Evolutionary conservation across 805 yeast genomes (phyloP), one percentile per base, ranked within the genome.

Genomic region (Ogataea zsoltii): DNA sequence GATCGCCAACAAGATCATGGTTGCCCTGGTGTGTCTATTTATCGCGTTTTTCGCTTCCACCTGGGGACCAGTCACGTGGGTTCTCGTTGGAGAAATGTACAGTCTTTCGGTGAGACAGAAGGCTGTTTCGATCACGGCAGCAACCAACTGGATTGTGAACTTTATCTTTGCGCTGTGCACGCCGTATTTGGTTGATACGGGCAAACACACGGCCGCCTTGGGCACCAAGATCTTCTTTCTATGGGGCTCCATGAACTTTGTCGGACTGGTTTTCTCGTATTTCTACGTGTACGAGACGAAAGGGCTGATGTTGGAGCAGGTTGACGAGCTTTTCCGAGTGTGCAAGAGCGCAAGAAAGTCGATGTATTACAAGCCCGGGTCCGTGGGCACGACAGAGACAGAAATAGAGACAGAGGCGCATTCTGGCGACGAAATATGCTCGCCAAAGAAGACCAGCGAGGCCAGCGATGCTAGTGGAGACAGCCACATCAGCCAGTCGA

Each of bases 21-120:
- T 80, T 49, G 76, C 79, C 4, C 80, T 87, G 62, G 81, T 85
- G 19, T 86, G 92, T 60, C 49, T 77, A 2, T 87, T 86, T 57
- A 86, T 87, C 57, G 86, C 88, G 2, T 79, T 83, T 42, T 87
- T 84, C 65, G 90, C 94, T 1, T 74, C 88, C 7, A 77, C 89
- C 4, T 87, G 94, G 94, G 95, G 92, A 53, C 92, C 92, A 11
- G 76, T 79, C 28, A 82, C 78, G 14, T 87, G 94, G 94, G 94
- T 81, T 17, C 66, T 79, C 21, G 75, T 78, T 21, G 82, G 83
- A 41, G 85, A 80, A 63, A 72, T 85, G 38, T 87, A 77, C 62
- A 82, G 88, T 19, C 70, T 87, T 42, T 80, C 88, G 38, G 80
- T 86, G 25, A 76, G 95, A 59, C 89, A 87, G 51, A 83, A 83